Evolutionary conservation across 2,329 filamentous ascomycete genomes (phyloP).

Genomic region (Triangularia verruculosa): DNA sequence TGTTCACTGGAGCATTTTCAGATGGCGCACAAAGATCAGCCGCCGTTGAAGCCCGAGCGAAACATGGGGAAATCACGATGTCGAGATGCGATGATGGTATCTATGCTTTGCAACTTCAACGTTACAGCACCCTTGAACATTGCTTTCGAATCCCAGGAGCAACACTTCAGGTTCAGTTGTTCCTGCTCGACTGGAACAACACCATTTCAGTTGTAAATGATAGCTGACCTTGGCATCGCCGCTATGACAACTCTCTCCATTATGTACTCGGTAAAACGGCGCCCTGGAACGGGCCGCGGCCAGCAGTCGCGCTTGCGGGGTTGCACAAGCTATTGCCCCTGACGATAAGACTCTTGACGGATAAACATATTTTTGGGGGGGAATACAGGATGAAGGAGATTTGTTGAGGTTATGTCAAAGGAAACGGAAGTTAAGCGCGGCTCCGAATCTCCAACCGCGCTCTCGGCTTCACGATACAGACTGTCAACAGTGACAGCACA

Average conservation of each 20-base stretch:
- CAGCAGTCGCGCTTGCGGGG: not conserved
- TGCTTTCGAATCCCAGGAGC: not conserved
- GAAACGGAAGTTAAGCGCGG: not conserved
- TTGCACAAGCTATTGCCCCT: not conserved
- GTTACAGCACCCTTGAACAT: not conserved
- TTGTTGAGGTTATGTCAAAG: not conserved
- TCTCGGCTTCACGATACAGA: not conserved
- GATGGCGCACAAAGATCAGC: not conserved
- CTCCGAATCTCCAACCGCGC: not conserved
- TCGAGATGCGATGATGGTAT: not conserved
- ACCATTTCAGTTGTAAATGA: not conserved
- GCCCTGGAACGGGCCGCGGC: not conserved
- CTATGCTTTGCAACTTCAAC: not conserved
- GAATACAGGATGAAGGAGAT: not conserved
- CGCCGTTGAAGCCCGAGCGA: not conserved
- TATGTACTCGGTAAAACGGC: not conserved
- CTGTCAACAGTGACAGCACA: not conserved
- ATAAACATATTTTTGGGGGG: not conserved
- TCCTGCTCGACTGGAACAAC: not conserved
- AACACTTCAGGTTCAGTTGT: not conserved
- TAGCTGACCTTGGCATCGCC: not conserved
- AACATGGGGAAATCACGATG: not conserved
- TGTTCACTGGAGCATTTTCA: not conserved
- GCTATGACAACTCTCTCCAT: not conserved
- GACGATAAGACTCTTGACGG: not conserved